Percentiles rank a stretch among this genome's conserved stretches.
Evolutionary conservation across 176 grass and related monocot species (phyloP).

Genomic region (Neostapfia colusana): DNA sequence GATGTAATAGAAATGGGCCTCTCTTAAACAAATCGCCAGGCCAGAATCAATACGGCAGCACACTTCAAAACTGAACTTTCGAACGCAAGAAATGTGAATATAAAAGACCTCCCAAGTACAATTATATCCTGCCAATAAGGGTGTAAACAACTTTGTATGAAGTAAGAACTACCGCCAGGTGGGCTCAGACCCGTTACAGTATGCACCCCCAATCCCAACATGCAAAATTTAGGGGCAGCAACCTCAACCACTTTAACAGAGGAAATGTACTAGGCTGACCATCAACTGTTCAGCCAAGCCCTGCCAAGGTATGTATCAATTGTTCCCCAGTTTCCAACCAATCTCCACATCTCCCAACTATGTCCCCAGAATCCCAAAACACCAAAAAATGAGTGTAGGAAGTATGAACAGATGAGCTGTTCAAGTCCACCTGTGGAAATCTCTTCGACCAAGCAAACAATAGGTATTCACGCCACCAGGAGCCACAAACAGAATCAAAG

Average conservation of each 20-base stretch:
- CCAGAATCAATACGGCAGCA: too few relatives aligned
- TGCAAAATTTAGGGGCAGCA: constrained; percentile 50
- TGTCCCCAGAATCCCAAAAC: not conserved
- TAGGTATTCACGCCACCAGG: not conserved
- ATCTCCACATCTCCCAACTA: not conserved
- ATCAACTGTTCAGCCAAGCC: constrained; percentile 20
- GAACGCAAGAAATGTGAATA: not conserved
- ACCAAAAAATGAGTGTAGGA: constrained; percentile 20
- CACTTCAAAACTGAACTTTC: not conserved
- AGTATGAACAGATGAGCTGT: constrained; percentile 33
- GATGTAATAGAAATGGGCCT: not conserved
- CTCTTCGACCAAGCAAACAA: constrained; percentile 30
- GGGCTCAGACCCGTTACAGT: constrained; percentile 36
- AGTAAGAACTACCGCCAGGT: not conserved
- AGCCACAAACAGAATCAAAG: constrained; percentile 12
- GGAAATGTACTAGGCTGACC: constrained; percentile 9
- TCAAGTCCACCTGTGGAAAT: constrained; percentile 32
- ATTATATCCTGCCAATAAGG: not conserved
- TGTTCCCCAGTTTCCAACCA: constrained; percentile 3
- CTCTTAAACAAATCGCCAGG: not conserved
- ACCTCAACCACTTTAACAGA: not conserved
- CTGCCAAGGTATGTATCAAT: constrained; percentile 23
- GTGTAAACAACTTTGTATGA: constrained; percentile 18
- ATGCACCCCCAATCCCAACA: constrained; percentile 45
- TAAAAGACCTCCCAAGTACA: not conserved